phyloP scores from a whole-genome alignment of 306 rosid genomes.

The Lupinus albus region DNA sequence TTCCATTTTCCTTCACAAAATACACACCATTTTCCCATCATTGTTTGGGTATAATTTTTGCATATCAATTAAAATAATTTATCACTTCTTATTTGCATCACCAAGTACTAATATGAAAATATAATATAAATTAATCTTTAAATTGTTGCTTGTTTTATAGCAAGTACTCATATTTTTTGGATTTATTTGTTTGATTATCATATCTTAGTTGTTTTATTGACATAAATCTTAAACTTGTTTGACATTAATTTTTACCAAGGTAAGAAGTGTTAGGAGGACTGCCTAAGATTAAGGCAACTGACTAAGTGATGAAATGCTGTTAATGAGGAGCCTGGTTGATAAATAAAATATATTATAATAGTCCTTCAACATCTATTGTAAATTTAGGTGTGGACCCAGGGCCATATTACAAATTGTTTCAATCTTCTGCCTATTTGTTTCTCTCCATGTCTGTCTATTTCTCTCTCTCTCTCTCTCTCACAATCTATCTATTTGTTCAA shows the following conservation, averaged over 20 bases:
- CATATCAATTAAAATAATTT: background rate
- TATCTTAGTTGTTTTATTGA: background rate
- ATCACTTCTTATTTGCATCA: background rate
- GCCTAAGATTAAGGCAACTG: background rate
- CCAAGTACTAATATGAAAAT: background rate
- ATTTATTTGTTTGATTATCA: background rate
- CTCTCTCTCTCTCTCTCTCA: no score
- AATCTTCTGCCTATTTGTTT: no score
- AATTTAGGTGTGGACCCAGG: no score
- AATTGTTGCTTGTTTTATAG: background rate
- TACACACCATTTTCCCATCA: no score
- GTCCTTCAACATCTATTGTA: no score
- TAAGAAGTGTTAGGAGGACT: background rate
- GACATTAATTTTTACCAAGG: background rate
- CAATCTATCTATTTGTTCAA: no score
- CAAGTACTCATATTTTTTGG: background rate
- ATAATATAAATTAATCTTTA: no score
- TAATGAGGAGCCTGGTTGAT: background rate
- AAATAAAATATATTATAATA: no score
- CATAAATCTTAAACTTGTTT: background rate
- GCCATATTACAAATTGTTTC: no score
- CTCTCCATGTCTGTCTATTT: no score
- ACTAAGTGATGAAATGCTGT: background rate
- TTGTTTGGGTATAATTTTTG: background rate
- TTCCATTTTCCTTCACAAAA: slow-evolving; percentile 2